Conservation (phyloP, 345 rosid genomes). For the Diplotaxis tenuifolia region DNA sequence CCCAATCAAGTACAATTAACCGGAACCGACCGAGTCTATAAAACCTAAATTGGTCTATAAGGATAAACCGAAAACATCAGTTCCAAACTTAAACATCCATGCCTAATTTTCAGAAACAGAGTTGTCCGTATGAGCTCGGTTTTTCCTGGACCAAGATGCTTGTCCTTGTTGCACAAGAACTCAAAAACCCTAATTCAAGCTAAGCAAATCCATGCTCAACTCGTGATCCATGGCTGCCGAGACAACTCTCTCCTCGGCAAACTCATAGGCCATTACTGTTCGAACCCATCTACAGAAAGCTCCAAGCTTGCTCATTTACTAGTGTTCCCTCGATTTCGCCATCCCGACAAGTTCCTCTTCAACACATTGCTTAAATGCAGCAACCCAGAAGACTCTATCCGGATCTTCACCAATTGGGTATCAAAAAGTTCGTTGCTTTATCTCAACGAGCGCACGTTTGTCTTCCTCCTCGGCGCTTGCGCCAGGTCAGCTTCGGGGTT, state of each 20-base stretch:
- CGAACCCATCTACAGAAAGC: constrained; percentile 33
- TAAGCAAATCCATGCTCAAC: constrained; percentile 59
- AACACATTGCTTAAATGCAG: constrained; percentile 61
- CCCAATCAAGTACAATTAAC: too few species aligned
- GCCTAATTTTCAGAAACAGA: not conserved
- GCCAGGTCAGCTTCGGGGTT: constrained; percentile 47
- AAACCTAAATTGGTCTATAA: too few species aligned
- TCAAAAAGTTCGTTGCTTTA: constrained; percentile 30
- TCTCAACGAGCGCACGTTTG: constrained; percentile 46
- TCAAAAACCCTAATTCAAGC: constrained; percentile 32
- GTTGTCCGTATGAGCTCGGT: constrained; percentile 23
- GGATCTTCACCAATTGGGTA: constrained; percentile 48
- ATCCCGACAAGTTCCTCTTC: constrained; percentile 54
- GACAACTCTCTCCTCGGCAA: constrained; percentile 43
- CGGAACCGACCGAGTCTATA: too few species aligned
- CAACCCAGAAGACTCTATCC: constrained; percentile 46
- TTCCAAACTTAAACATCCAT: too few species aligned
- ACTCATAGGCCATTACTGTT: constrained; percentile 48
- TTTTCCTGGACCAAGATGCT: constrained; percentile 10
- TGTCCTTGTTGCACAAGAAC: constrained; percentile 19
- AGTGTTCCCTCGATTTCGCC: constrained; percentile 35
- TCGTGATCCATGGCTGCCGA: constrained; percentile 41
- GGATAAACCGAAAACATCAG: too few species aligned
- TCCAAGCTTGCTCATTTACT: constrained; percentile 41
- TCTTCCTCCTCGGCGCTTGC: constrained; percentile 61